Percentiles rank a stretch among this genome's conserved stretches.
Evolutionary conservation across 441 rosid genomes (phyloP).

Genomic region (Manihot esculenta): DNA sequence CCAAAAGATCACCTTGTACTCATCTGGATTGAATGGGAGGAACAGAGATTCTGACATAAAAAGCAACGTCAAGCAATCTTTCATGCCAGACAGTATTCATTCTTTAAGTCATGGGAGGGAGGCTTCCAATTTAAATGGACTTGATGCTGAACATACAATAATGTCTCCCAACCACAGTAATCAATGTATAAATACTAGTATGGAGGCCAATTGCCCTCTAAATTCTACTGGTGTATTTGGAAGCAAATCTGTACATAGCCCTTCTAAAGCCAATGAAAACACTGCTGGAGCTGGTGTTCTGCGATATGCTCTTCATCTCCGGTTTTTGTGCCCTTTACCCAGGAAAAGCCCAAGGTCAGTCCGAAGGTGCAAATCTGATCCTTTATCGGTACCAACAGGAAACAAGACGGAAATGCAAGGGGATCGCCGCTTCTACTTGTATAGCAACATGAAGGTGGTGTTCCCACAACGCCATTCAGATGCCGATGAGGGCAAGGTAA

Average conservation of each 20-base stretch:
- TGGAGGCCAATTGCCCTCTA: conserved; percentile 21
- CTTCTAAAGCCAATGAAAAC: conserved; percentile 41
- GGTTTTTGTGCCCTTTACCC: conserved; percentile 42
- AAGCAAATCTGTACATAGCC: conserved; percentile 33
- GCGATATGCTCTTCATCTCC: conserved; percentile 68
- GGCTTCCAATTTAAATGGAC: conserved; percentile 12
- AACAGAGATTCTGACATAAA: conserved; percentile 23
- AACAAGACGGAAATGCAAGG: conserved; percentile 23
- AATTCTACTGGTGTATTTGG: conserved; percentile 11
- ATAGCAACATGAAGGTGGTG: conserved; percentile 51
- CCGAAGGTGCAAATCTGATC: conserved; percentile 52
- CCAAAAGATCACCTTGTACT: conserved; percentile 48
- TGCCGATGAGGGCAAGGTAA: conserved; percentile 67
- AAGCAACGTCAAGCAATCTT: conserved; percentile 23
- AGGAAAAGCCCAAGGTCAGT: conserved; percentile 41
- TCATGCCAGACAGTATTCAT: conserved; percentile 18
- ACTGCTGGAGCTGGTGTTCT: conserved; percentile 42
- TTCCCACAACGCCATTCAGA: conserved; percentile 70
- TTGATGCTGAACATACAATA: conserved; percentile 10
- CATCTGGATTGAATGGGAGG: conserved; percentile 28
- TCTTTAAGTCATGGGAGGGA: conserved; percentile 23
- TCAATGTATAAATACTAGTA: conserved; percentile 14
- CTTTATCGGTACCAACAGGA: conserved; percentile 33
- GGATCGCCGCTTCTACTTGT: conserved; percentile 48
- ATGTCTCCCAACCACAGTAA: conserved; percentile 11